Percentiles rank a stretch among this genome's conserved stretches.
phyloP scores from a whole-genome alignment of 345 rosid species.

The Corchorus olitorius region DNA sequence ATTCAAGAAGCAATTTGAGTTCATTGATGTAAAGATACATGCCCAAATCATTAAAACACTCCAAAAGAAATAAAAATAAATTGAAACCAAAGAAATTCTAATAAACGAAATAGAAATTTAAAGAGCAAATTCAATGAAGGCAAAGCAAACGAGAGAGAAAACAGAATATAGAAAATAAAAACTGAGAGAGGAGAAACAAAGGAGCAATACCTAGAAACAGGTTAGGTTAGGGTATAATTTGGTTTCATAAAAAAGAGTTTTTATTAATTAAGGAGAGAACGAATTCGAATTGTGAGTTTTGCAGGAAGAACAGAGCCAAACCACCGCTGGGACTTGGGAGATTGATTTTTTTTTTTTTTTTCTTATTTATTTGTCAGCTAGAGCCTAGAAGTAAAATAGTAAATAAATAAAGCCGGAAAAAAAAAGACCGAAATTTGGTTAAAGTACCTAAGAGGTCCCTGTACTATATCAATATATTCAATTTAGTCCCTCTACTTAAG shows the following conservation, averaged over 20 bases:
- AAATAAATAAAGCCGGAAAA: too few species aligned
- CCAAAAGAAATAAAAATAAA: constrained; percentile 4
- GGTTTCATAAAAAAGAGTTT: background rate
- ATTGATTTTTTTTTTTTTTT: too few species aligned
- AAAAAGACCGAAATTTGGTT: too few species aligned
- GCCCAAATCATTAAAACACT: background rate
- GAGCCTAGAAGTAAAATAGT: too few species aligned
- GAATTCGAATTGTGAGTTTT: constrained; percentile 15
- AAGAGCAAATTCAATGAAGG: background rate
- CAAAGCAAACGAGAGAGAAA: background rate
- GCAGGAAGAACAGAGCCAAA: background rate
- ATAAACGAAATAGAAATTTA: background rate
- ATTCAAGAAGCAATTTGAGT: constrained; percentile 5
- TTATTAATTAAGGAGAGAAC: background rate
- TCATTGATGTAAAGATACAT: constrained; percentile 1
- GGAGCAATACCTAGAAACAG: background rate
- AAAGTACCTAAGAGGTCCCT: too few species aligned
- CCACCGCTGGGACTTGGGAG: background rate
- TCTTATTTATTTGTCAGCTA: too few species aligned
- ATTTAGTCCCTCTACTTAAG: too few species aligned
- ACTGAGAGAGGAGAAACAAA: background rate
- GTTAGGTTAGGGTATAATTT: background rate
- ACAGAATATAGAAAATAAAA: background rate
- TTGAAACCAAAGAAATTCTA: background rate
- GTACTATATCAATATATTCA: too few species aligned